Evolutionary conservation across 805 yeast genomes (phyloP).

Genomic region (Yarrowia sp.): DNA sequence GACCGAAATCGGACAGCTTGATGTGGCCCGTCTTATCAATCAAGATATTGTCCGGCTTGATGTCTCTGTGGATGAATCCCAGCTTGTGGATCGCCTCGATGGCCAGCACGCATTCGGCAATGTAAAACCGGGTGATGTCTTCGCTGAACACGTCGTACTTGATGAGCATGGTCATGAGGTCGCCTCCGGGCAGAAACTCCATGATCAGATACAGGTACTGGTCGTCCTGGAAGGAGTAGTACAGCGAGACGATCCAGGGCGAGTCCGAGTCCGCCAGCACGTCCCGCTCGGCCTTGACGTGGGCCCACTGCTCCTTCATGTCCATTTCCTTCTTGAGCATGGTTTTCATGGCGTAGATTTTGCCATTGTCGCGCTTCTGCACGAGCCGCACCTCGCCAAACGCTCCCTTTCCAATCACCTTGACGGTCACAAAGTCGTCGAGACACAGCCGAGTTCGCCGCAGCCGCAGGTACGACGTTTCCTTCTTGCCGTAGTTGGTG

Average conservation of each 20-base stretch:
- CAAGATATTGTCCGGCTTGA: conserved; percentile 94
- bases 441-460: conserved; percentile 82
- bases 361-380: conserved; percentile 89
- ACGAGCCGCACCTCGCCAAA: conserved; percentile 97
- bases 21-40: conserved; percentile 80
- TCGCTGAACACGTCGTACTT: conserved; percentile 94
- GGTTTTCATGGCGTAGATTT: conserved; percentile 94
- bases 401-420: conserved; percentile 95
- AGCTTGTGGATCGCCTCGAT: conserved; percentile 92
- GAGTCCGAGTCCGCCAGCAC: conserved; percentile 89
- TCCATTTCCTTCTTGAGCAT: conserved; percentile 90
- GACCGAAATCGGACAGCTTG: conserved; percentile 76
- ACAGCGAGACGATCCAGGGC: conserved; percentile 86
- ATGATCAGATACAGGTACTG: conserved; percentile 77
- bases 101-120: conserved; percentile 95
- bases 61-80: conserved; percentile 95
- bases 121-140: conserved; percentile 85
- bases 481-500: conserved; percentile 83
- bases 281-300: conserved; percentile 95
- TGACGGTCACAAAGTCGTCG: conserved; percentile 86
- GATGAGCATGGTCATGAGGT: conserved; percentile 92
- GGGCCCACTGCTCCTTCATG: conserved; percentile 91
- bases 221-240: conserved; percentile 81
- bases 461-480: conserved; percentile 82
- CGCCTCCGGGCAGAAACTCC: conserved; percentile 82